Conservation (phyloP, 2,329 filamentous ascomycete genomes). For the Claviceps humidiphila region DNA sequence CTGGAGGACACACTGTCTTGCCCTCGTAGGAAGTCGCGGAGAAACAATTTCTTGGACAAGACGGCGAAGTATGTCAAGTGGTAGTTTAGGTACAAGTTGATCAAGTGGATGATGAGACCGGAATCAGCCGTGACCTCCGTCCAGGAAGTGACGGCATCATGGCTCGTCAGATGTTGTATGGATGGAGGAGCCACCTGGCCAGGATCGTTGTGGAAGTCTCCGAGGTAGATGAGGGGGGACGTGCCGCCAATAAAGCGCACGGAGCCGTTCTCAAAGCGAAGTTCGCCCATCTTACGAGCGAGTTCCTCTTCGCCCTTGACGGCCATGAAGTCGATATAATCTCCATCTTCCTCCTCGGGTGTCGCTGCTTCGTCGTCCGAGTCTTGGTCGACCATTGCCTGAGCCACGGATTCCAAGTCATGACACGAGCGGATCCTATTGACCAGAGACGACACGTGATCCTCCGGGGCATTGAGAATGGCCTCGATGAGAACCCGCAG, state of each 20-base stretch:
- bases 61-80: conserved; percentile 96
- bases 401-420: conserved; percentile 42
- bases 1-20: conserved; percentile 38
- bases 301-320: conserved; percentile 61
- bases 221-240: conserved; percentile 78
- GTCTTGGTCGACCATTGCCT: conserved; percentile 36
- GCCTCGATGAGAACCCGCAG: conserved; percentile 87
- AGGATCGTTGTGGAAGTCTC: conserved; percentile 28
- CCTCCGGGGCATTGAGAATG: conserved; percentile 80
- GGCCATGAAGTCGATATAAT: conserved; percentile 25
- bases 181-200: conserved; percentile 26
- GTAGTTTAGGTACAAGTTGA: conserved; percentile 98
- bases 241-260: conserved; percentile 89
- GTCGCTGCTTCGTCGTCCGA: conserved; percentile 9
- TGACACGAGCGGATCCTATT: conserved; percentile 79
- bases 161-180: conserved; percentile 35
- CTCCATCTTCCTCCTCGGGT: conserved; percentile 25
- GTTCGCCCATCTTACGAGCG: conserved; percentile 84
- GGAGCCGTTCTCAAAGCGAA: conserved; percentile 75
- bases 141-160: conserved; percentile 73
- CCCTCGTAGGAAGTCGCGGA: conserved; percentile 68
- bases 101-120: conserved; percentile 67
- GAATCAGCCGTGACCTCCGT: conserved; percentile 72
- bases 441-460: conserved; percentile 72
- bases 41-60: conserved; percentile 75